Conservation (phyloP, 257 asterid species). For the Ilex asprella region DNA sequence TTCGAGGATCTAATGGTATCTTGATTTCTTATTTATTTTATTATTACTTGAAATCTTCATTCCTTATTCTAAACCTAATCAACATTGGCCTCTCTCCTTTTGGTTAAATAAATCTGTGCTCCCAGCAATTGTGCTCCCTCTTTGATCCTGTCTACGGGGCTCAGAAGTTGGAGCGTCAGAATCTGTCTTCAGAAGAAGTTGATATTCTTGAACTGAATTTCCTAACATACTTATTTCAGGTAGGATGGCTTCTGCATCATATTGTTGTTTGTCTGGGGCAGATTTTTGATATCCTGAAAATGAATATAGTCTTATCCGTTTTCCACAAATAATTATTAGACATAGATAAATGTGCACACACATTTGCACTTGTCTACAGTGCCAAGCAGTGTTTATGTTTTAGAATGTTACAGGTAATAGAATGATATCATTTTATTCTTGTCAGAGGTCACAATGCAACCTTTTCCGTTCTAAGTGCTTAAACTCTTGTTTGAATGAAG, state of each 20-base stretch:
- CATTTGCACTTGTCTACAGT: no score
- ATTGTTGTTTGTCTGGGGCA: background rate
- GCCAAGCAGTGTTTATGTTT: no score
- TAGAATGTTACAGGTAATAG: no score
- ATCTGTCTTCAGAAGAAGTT: slow-evolving; percentile 62
- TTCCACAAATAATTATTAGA: no score
- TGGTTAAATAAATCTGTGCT: slow-evolving; percentile 11
- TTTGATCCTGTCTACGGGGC: slow-evolving; percentile 90
- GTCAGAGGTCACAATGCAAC: no score
- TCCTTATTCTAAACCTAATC: background rate
- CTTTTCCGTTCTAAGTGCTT: no score
- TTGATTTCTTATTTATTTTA: slow-evolving; percentile 2
- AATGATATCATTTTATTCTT: no score
- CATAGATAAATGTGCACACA: no score
- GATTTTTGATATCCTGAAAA: no score
- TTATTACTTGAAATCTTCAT: background rate
- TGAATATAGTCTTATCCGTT: no score
- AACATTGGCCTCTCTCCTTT: background rate
- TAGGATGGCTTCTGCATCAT: slow-evolving; percentile 8
- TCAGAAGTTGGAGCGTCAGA: slow-evolving; percentile 87
- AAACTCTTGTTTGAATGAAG: no score
- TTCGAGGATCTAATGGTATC: slow-evolving; percentile 98
- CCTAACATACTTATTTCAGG: slow-evolving; percentile 82
- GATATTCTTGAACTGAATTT: slow-evolving; percentile 88
- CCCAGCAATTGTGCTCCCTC: slow-evolving; percentile 94